Evolutionary conservation across 345 rosid genomes (phyloP), one percentile per base, ranked within the genome.

Genomic region (Raphanus raphanistrum): DNA sequence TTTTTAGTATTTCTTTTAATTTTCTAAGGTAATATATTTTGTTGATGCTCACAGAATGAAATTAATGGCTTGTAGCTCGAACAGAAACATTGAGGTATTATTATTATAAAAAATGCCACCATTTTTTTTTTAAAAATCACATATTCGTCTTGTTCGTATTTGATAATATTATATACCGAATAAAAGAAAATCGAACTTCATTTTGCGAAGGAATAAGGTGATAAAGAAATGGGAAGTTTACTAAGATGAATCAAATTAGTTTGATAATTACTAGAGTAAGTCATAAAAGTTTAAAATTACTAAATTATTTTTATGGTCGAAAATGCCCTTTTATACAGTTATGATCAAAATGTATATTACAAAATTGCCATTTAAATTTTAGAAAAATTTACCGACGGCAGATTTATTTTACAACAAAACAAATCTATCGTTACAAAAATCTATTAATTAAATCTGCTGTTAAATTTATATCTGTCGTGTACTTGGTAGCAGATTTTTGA

Each of bases 181-280:
- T 41, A 50, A 17, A 1, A 66, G 4, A 52, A 5, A 60, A 68
- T 31, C 6, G 28, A 61, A 27, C 58, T 16, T 36, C 1, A 25
- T 38, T 62, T 69, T 76, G 70, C 16, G 10, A 70, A 62, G 59
- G 75, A 63, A 76, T 63, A 45, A 70, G 8, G 15, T 35, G 33
- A 63, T 63, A 70, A 36, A 70, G 55, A 61, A 70, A 70, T n/a
- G 41, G 41, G 41, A 36, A 36, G 45, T 38, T 36, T 36, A 36
- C 41, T 36, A 8, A 36, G 1, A 41, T 11, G 48, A 41, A 4
- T 41, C 48, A 41, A 41, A 41, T 41, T 41, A 41, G 15, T 12
- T 45, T 5, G 4, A 6, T 45, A 12, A 45, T 45, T 41, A 41
- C 48, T 41, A 41, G 48, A 41, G 3, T 11, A 41, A 41, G 4